phyloP scores from a whole-genome alignment of 805 yeast species.

The Kazachstania bromeliacearum region DNA sequence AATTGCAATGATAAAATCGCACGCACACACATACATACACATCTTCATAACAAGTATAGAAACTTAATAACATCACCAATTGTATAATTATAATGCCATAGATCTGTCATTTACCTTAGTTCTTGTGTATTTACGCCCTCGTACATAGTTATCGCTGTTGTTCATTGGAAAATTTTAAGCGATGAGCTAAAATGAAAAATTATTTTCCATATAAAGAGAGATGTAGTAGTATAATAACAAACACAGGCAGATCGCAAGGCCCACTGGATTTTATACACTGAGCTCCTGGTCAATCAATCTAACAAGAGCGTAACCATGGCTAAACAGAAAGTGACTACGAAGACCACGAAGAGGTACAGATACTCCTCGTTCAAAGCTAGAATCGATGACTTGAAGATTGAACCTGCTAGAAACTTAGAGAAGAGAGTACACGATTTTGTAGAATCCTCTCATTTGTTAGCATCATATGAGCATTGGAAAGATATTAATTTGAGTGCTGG shows the following conservation, averaged over 20 bases:
- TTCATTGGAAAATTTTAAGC: neutral
- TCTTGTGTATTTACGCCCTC: too few relatives aligned
- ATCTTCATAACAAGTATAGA: too few relatives aligned
- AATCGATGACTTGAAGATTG: constrained; percentile 74
- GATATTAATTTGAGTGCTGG: constrained; percentile 72
- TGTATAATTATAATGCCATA: too few relatives aligned
- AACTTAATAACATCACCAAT: too few relatives aligned
- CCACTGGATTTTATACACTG: too few relatives aligned
- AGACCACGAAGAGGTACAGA: constrained; percentile 49
- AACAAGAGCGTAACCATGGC: constrained; percentile 16
- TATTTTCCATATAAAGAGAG: neutral
- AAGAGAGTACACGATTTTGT: constrained; percentile 60
- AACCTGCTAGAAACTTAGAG: constrained; percentile 50
- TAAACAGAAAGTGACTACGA: constrained; percentile 39
- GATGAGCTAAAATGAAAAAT: neutral
- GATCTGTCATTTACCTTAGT: too few relatives aligned
- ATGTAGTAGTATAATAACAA: neutral
- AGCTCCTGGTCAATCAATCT: too few relatives aligned
- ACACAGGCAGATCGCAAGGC: too few relatives aligned
- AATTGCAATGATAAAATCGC: too few relatives aligned
- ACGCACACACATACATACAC: too few relatives aligned
- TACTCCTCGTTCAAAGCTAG: constrained; percentile 76
- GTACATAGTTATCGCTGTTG: too few relatives aligned
- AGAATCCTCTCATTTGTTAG: constrained; percentile 67
- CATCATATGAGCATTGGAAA: constrained; percentile 77